These are phyloP conservation scores for Lipomyces orientalis DNA, from an alignment of 805 yeast genomes.

Conservation along the genomic window DNA sequence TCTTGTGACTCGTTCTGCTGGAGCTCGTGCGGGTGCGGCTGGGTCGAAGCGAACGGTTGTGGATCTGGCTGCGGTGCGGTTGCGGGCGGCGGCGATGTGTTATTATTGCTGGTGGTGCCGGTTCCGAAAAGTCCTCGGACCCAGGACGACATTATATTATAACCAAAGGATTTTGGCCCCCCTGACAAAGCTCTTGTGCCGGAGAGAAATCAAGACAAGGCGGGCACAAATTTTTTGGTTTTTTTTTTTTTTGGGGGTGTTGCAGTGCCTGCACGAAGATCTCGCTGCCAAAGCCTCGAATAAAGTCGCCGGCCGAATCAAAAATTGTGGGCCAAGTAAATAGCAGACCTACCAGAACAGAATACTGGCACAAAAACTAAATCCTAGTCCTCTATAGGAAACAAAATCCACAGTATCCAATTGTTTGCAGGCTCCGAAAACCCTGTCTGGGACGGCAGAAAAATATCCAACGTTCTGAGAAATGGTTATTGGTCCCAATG, in stretches of 20 bases:
- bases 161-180: background rate
- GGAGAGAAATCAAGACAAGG: background rate
- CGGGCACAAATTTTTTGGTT: background rate
- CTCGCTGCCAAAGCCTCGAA: background rate
- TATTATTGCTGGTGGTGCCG: conserved; percentile 5
- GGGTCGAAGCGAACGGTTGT: conserved; percentile 1
- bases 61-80: conserved; percentile 1
- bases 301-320: background rate
- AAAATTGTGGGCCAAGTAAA: background rate
- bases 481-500: background rate
- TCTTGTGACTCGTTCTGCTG: background rate
- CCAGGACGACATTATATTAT: conserved; percentile 22
- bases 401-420: background rate
- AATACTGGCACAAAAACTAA: background rate
- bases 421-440: background rate
- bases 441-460: background rate
- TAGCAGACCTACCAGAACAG: background rate
- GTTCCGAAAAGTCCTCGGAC: conserved; percentile 18
- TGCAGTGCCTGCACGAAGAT: background rate
- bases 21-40: conserved; percentile 7
- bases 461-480: background rate
- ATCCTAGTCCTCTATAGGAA: background rate
- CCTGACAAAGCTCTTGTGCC: background rate
- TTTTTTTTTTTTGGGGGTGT: too few species aligned
- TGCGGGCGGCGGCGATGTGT: conserved; percentile 7